Percentiles rank a stretch among this genome's conserved stretches.
phyloP scores from a whole-genome alignment of 2,329 filamentous ascomycete species.

The Penicillium sumatraense region DNA sequence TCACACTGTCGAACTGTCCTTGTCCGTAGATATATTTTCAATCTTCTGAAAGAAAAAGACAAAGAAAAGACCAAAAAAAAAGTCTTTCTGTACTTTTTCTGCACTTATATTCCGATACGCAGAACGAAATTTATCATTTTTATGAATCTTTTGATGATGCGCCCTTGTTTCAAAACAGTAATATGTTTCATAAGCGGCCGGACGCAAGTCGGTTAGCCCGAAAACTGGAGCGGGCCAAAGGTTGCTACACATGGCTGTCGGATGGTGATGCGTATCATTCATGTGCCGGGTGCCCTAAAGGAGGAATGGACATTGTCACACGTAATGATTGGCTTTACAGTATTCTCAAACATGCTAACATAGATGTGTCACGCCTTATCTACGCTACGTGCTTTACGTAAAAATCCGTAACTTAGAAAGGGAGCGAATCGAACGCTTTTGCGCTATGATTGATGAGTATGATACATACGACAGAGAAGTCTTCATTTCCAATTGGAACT shows the following conservation, averaged over 20 bases:
- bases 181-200: neutral
- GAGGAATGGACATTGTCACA: neutral
- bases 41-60: neutral
- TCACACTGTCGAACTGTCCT: neutral
- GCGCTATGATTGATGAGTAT: neutral
- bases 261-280: neutral
- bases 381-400: neutral
- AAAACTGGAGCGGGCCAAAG: neutral
- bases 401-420: neutral
- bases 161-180: neutral
- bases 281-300: neutral
- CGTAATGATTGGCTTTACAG: neutral
- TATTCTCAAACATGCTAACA: neutral
- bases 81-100: neutral
- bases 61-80: neutral
- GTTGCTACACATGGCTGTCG: neutral
- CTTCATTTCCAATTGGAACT: neutral
- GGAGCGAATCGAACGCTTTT: neutral
- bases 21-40: neutral
- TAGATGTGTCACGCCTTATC: neutral
- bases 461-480: neutral
- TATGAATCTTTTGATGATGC: neutral
- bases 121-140: neutral
- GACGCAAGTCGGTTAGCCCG: neutral
- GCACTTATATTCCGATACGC: neutral